Percentiles rank a stretch among this genome's conserved stretches.
Evolutionary conservation across 768 basidiomycete species (phyloP).

Genomic region (Lactarius deliciosus): DNA sequence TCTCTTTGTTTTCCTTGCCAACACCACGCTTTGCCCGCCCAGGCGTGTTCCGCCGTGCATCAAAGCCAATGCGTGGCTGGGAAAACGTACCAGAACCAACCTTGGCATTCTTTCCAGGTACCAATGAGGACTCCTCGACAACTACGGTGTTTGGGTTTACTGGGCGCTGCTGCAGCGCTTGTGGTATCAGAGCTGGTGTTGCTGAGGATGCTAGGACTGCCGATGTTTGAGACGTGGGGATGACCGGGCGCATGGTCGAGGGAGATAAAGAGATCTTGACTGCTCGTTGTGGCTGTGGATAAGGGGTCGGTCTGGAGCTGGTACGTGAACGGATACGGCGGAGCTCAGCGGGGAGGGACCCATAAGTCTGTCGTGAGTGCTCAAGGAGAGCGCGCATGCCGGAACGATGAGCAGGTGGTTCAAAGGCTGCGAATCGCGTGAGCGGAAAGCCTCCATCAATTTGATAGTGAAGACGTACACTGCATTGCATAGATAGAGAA

Average conservation of each 20-base stretch:
- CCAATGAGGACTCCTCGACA: conserved; percentile 40
- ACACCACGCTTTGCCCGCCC: conserved; percentile 66
- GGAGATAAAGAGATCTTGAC: conserved; percentile 48
- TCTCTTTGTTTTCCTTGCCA: conserved; percentile 48
- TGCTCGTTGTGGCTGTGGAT: conserved; percentile 51
- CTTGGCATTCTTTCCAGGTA: conserved; percentile 38
- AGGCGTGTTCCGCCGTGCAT: conserved; percentile 53
- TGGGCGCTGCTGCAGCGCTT: conserved; percentile 20
- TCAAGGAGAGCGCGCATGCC: conserved; percentile 74
- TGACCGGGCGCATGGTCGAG: conserved; percentile 38
- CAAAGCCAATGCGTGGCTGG: conserved; percentile 55
- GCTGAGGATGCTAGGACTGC: conserved; percentile 37
- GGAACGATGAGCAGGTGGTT: conserved; percentile 60
- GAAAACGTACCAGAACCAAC: conserved; percentile 33
- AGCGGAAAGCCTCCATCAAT: conserved; percentile 7
- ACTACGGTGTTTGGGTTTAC: conserved; percentile 17
- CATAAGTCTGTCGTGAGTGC: conserved; percentile 68
- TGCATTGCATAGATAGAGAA: conserved; percentile 73
- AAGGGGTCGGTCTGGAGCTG: conserved; percentile 70
- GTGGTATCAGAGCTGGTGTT: conserved; percentile 37
- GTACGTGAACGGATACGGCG: conserved; percentile 66
- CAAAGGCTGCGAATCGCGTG: conserved; percentile 47
- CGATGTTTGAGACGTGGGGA: conserved; percentile 28
- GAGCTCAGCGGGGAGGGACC: conserved; percentile 72
- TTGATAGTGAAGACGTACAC: conserved; percentile 47